phyloP scores from a whole-genome alignment of 805 yeast species.

The Hyphopichia homilentoma region DNA sequence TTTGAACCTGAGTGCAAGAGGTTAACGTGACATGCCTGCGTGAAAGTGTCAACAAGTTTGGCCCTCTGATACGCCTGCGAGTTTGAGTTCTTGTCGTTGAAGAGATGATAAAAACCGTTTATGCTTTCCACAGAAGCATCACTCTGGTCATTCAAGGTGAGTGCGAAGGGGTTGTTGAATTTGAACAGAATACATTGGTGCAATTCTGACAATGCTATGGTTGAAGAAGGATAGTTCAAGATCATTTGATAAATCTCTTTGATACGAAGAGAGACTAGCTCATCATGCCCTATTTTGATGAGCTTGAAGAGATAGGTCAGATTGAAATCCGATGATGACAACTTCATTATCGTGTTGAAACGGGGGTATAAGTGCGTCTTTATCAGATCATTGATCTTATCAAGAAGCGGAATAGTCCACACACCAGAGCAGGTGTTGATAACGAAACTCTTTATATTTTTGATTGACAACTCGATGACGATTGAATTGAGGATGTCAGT shows the following conservation, averaged over 20 bases:
- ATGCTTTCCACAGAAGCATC: conserved; percentile 2
- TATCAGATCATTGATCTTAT: conserved; percentile 34
- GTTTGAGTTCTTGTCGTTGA: conserved; percentile 12
- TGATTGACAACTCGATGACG: conserved; percentile 35
- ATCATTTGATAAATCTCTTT: conserved; percentile 60
- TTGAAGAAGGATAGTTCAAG: conserved; percentile 47
- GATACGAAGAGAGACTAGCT: conserved; percentile 46
- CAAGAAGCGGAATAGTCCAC: conserved; percentile 39
- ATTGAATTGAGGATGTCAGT: conserved; percentile 19
- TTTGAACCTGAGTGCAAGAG: conserved; percentile 78
- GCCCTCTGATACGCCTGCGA: conserved; percentile 45
- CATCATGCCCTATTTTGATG: conserved; percentile 34
- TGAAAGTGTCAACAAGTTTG: conserved; percentile 49
- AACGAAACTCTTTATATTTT: conserved; percentile 31
- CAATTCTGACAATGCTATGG: conserved; percentile 55
- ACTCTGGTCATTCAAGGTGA: neutral
- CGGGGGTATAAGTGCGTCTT: conserved; percentile 35
- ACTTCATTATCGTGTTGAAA: conserved; percentile 18
- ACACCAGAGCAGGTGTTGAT: conserved; percentile 21
- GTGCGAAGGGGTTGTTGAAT: conserved; percentile 3
- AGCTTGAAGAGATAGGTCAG: conserved; percentile 21
- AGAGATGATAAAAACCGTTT: no score
- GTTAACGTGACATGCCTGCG: conserved; percentile 36
- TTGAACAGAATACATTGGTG: conserved; percentile 45
- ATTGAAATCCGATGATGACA: conserved; percentile 8